phyloP scores from a whole-genome alignment of 306 rosid genomes.

The Fragaria nilgerrensis region DNA sequence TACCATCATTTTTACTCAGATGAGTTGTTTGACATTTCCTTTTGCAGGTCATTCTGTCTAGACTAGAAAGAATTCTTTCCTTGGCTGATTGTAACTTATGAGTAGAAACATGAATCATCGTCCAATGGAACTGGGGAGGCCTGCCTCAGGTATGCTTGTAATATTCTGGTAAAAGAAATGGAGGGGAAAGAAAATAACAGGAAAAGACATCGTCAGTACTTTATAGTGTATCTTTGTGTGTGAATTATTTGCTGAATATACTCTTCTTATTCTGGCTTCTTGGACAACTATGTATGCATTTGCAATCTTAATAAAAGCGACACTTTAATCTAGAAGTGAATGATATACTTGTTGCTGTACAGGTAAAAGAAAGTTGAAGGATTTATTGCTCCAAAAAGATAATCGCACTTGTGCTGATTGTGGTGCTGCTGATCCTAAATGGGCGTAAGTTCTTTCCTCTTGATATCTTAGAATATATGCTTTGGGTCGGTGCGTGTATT shows the following conservation, averaged over 20 bases:
- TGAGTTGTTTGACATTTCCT: constrained; percentile 2
- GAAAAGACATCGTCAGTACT: background rate
- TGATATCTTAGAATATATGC: constrained; percentile 2
- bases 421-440: constrained; percentile 89
- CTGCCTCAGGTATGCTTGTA: constrained; percentile 60
- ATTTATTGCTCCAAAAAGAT: constrained; percentile 66
- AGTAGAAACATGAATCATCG: constrained; percentile 40
- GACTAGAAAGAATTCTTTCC: constrained; percentile 22
- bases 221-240: background rate
- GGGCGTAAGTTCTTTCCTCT: constrained; percentile 76
- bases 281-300: background rate
- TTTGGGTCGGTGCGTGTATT: constrained; percentile 9
- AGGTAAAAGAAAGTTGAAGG: constrained; percentile 81
- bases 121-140: constrained; percentile 52
- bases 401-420: constrained; percentile 92
- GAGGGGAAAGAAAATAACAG: background rate
- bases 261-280: background rate
- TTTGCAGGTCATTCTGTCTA: constrained; percentile 25
- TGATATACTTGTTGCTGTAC: constrained; percentile 32
- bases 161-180: background rate
- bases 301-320: background rate
- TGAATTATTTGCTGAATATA: background rate
- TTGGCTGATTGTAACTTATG: constrained; percentile 37
- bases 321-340: constrained; percentile 23
- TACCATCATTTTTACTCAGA: constrained; percentile 11